Evolutionary conservation across 805 yeast species (phyloP), one percentile per base, ranked within the genome.

Genomic region (Candida ovalis): DNA sequence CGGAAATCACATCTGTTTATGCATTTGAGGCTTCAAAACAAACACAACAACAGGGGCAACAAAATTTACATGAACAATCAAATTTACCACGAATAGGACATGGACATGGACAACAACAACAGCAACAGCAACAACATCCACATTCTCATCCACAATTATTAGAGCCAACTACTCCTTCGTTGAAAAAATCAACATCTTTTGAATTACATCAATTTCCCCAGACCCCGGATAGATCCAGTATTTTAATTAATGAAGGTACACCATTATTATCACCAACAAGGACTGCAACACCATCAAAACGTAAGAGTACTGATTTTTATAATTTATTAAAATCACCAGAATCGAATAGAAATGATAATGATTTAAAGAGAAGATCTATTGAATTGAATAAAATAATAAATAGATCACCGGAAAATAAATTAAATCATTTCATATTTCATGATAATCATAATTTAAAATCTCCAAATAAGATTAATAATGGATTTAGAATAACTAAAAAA

Each of bases 301-400:
- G 71, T 19, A 57, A 58, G 19, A 60, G 65, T 37, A 62, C 65
- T 2, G 73, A 69, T 51, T 66, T 68, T 37, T 69, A 68, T 52
- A 53, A 63, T 27, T 54, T 69, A 18, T 52, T 69, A 19, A 67
- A 64, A 50, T 65, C 72, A 2, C 73, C 73, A 4, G 71, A 67
- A 28, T 57, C 45, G 28, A 49, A 38, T 40, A 46, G 60, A 43
- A 50, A 33, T 40, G 52, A 52, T 15, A 47, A 39, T 15, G 59
- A 53, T 38, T 42, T 65, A 25, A 68, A 67, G 49, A 49, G 66
- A 48, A 55, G 67, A 25, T 66, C 72, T 1, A 49, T 64, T 32
- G 71, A 67, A 33, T 53, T 67, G 22, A 59, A 61, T 50, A 59
- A 59, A 32, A 59, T 63, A 6, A 57, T 63, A 15, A 59, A 61